Percentiles rank a stretch among this genome's conserved stretches.
phyloP scores from a whole-genome alignment of 2,329 filamentous ascomycete genomes.

The Aspergillus sp. region DNA sequence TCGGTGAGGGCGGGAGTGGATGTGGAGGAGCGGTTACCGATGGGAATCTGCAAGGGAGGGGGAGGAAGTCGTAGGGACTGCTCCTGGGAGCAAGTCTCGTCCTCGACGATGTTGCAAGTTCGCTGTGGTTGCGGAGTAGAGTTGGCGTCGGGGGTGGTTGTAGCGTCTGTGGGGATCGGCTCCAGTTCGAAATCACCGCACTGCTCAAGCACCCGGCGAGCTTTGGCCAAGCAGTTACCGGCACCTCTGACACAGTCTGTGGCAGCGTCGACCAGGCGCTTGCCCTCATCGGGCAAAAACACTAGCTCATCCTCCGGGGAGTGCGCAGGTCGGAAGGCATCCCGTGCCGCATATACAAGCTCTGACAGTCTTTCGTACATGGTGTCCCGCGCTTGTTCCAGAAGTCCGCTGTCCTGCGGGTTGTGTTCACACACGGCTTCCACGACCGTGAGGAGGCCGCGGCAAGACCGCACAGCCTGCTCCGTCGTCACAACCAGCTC shows the following conservation, averaged over 20 bases:
- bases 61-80: conserved; percentile 43
- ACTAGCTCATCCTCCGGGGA: conserved; percentile 71
- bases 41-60: conserved; percentile 47
- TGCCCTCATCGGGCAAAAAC: conserved; percentile 77
- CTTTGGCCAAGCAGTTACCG: conserved; percentile 86
- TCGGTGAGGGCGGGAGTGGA: conserved; percentile 39
- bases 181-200: conserved; percentile 89
- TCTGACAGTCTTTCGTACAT: conserved; percentile 81
- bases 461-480: conserved; percentile 79
- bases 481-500: conserved; percentile 81
- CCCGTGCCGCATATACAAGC: conserved; percentile 75
- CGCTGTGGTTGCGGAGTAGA: conserved; percentile 22
- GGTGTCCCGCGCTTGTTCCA: conserved; percentile 67
- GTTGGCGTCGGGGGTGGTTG: conserved; percentile 14
- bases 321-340: conserved; percentile 70
- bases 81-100: conserved; percentile 26
- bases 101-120: conserved; percentile 14
- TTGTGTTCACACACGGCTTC: conserved; percentile 81
- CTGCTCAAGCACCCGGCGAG: conserved; percentile 79
- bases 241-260: conserved; percentile 87
- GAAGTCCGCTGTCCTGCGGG: conserved; percentile 62
- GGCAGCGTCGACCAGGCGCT: conserved; percentile 71
- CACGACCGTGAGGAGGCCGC: conserved; percentile 73
- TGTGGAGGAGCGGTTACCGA: conserved; percentile 27
- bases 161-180: conserved; percentile 49